Evolutionary conservation across 2,329 filamentous ascomycete species (phyloP).

Genomic region (Microdochium trichocladiopsis): DNA sequence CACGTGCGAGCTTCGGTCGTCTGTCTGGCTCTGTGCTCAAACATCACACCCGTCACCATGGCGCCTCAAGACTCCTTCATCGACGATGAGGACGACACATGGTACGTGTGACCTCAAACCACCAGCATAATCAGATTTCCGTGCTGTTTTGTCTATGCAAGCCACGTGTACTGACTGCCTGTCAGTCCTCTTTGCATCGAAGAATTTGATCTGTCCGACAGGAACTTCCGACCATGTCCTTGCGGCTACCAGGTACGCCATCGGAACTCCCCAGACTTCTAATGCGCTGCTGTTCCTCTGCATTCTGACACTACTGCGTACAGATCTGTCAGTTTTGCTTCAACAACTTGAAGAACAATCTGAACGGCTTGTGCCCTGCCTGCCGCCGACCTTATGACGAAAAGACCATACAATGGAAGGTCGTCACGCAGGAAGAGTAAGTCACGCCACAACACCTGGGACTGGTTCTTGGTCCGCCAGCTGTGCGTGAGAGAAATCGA

Average conservation of each 20-base stretch:
- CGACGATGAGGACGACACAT: slow-evolving; percentile 65
- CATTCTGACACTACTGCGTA: slow-evolving; percentile 1
- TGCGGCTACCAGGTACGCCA: slow-evolving; percentile 87
- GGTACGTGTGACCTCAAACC: slow-evolving; percentile 36
- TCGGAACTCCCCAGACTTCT: not conserved
- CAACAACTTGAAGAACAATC: slow-evolving; percentile 98
- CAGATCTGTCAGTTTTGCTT: slow-evolving; percentile 99
- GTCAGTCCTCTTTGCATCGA: slow-evolving; percentile 92
- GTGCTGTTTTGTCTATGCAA: not conserved
- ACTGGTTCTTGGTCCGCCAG: not conserved
- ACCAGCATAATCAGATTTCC: slow-evolving; percentile 1
- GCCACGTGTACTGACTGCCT: slow-evolving; percentile 15
- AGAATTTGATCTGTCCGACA: slow-evolving; percentile 96
- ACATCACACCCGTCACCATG: slow-evolving; percentile 43
- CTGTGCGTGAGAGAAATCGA: not conserved
- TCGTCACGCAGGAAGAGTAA: slow-evolving; percentile 91
- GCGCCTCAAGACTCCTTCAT: slow-evolving; percentile 64
- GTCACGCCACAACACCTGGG: too few species aligned
- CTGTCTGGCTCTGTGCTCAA: too few species aligned
- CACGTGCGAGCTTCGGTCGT: too few species aligned
- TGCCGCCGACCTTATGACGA: slow-evolving; percentile 94
- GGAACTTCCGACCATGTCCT: slow-evolving; percentile 93
- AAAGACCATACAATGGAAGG: slow-evolving; percentile 94
- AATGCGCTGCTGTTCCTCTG: slow-evolving; percentile 6
- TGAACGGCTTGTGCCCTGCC: slow-evolving; percentile 96